A percentile compares a stretch with the other conserved stretches of the same genome.
Conservation (phyloP, 1,284 basidiomycete genomes). For the Naganishia sp. region DNA sequence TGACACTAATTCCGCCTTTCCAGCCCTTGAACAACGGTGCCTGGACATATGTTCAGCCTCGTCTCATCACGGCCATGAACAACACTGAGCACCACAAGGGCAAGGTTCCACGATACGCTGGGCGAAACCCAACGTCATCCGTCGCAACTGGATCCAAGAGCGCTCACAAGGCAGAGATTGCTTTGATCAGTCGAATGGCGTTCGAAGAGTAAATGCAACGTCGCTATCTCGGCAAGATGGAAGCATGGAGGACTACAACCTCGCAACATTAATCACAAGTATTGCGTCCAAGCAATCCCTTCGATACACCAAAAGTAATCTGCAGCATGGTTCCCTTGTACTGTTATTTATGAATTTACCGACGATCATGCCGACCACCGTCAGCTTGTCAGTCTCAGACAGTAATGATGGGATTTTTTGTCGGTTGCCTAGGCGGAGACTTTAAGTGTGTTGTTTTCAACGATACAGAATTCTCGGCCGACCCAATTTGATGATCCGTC, state of each 20-base stretch:
- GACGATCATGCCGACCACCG: neutral
- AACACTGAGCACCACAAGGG: slow-evolving; percentile 87
- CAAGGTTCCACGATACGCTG: slow-evolving; percentile 82
- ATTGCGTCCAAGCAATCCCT: slow-evolving; percentile 9
- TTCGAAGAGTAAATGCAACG: slow-evolving; percentile 37
- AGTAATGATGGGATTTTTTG: neutral
- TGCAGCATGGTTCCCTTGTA: slow-evolving; percentile 28
- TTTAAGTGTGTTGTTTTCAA: no score
- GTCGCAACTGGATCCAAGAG: slow-evolving; percentile 58
- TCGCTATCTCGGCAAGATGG: neutral
- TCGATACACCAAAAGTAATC: slow-evolving; percentile 25
- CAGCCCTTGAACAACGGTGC: slow-evolving; percentile 92
- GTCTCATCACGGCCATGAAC: slow-evolving; percentile 73
- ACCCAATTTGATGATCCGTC: no score
- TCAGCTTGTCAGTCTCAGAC: no score
- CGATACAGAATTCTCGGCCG: no score
- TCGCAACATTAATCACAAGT: slow-evolving; percentile 5
- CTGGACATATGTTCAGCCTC: slow-evolving; percentile 89
- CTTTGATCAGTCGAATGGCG: slow-evolving; percentile 63
- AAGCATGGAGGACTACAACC: neutral
- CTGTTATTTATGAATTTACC: slow-evolving; percentile 6
- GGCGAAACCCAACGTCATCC: slow-evolving; percentile 81
- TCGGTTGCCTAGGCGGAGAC: neutral
- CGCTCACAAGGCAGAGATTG: slow-evolving; percentile 80
- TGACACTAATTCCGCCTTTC: slow-evolving; percentile 47